Base-by-base conservation (phyloP, 106 monocot genomes). In the Acorus gramineus region DNA sequence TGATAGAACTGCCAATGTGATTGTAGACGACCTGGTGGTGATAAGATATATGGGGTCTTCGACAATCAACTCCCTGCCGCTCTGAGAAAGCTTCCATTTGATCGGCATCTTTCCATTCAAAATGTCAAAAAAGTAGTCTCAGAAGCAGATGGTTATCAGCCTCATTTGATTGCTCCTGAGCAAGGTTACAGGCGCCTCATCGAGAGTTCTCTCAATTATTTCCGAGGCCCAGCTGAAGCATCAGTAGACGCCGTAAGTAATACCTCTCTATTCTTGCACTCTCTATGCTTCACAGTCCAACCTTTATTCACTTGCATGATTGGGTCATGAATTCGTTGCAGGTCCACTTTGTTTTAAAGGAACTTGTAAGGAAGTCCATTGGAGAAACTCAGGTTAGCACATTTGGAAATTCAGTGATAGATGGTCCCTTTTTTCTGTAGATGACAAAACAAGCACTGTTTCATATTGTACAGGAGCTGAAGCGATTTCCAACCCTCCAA, bases 131-230 rank as follows among this genome's bases (percentile, higher is more conserved):
- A 82, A 58, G 80, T 87, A 42, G 69, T 83, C 50, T 77, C 87
- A 4, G 68, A 87, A 71, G 87, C 87, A 57, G 87, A 87, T 66
- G 87, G 87, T 68, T 87, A 87, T 78, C 87, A 87, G 62, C 87
- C 87, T 50, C 86, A 87, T 65, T 57, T 87, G 44, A 87, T 87
- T 66, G 86, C 86, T 58, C 86, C 86, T n/a, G 86, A 87, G 60
- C 80, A 87, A 73, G 87, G 87, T 48, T 87, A 87, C 45, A 73
- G 83, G 10, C 80, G 87, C 5, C 77, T 87, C 8, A 83, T 87
- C 48, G 87, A 87, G 68, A 65, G 70, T 51, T 74, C 80, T 59
- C 71, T 87, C 14, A 66, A 43, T 64, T 80, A 63, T 64, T 87
- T 87, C 54, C 70, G 65, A 60, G 87, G 87, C 49, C 87, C 87